These are phyloP conservation scores for Didymella arachidicola DNA, from an alignment of 2,329 filamentous ascomycete species.

Conservation along the genomic window DNA sequence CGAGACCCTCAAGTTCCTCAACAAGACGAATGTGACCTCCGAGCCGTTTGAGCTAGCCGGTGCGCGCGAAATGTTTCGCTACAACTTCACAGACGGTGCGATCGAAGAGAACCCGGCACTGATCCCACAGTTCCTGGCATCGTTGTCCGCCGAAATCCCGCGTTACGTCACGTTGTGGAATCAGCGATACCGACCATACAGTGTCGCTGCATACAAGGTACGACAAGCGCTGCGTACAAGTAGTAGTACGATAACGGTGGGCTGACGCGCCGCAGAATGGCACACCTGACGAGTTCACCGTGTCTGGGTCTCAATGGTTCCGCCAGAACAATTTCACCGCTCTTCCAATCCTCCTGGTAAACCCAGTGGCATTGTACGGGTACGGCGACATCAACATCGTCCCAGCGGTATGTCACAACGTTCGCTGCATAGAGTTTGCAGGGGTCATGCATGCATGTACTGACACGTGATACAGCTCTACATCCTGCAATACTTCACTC, in stretches of 20 bases:
- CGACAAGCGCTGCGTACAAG: conserved; percentile 15
- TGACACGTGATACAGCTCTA: conserved; percentile 48
- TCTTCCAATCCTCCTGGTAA: conserved; percentile 45
- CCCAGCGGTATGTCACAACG: conserved; percentile 46
- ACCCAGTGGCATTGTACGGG: conserved; percentile 48
- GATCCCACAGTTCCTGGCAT: conserved; percentile 34
- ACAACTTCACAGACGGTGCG: conserved; percentile 44
- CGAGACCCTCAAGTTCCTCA: conserved; percentile 47
- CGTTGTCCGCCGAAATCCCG: conserved; percentile 43
- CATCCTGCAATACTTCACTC: conserved; percentile 50
- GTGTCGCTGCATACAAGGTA: conserved; percentile 48
- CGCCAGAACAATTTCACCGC: conserved; percentile 47
- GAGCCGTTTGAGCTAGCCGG: conserved; percentile 46
- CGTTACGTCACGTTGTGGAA: conserved; percentile 47
- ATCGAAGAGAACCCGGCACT: conserved; percentile 35
- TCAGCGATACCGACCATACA: conserved; percentile 43
- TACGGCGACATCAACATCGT: conserved; percentile 50
- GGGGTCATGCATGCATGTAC: conserved; percentile 34
- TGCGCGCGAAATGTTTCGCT: conserved; percentile 42
- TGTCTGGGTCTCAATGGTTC: conserved; percentile 48
- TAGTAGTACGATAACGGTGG: conserved; percentile 14
- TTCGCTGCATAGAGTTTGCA: conserved; percentile 27
- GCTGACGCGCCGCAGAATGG: conserved; percentile 45
- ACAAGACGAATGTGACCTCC: conserved; percentile 43
- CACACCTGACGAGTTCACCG: conserved; percentile 46